Percentiles rank a stretch among this genome's conserved stretches.
These are phyloP conservation scores for Fomes fomentarius DNA, from an alignment of 1,284 basidiomycete genomes.

Conservation along the genomic window DNA sequence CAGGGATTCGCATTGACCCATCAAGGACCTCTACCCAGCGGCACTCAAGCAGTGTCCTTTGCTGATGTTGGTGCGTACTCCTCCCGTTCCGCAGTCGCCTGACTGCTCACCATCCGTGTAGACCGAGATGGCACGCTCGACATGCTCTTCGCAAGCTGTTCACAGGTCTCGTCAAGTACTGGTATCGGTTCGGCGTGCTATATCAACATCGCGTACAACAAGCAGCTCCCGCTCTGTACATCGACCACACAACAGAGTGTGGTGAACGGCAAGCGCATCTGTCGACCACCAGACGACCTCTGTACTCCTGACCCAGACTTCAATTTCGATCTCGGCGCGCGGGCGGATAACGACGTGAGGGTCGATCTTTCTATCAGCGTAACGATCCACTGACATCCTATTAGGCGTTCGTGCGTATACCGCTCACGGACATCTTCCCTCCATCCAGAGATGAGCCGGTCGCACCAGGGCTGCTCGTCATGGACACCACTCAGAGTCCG, in stretches of 20 bases:
- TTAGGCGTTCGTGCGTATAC: conserved; percentile 71
- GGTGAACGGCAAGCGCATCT: conserved; percentile 58
- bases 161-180: conserved; percentile 62
- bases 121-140: conserved; percentile 97
- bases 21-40: conserved; percentile 73
- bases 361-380: not conserved
- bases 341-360: conserved; percentile 60
- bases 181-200: conserved; percentile 78
- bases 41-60: conserved; percentile 83
- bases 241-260: conserved; percentile 49
- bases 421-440: conserved; percentile 66
- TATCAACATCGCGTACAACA: conserved; percentile 94
- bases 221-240: conserved; percentile 84
- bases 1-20: conserved; percentile 76
- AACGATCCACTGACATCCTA: not conserved
- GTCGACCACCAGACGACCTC: conserved; percentile 79
- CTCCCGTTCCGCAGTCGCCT: not conserved
- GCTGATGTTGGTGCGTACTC: conserved; percentile 79
- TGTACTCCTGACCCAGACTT: conserved; percentile 86
- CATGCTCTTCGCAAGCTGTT: conserved; percentile 89
- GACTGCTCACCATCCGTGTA: conserved; percentile 37
- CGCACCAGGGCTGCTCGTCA: conserved; percentile 65
- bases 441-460: conserved; percentile 33
- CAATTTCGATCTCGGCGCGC: conserved; percentile 69
- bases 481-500: conserved; percentile 64